Evolutionary conservation across 495 filamentous ascomycete species (phyloP).

Genomic region (Daldinia grandis): DNA sequence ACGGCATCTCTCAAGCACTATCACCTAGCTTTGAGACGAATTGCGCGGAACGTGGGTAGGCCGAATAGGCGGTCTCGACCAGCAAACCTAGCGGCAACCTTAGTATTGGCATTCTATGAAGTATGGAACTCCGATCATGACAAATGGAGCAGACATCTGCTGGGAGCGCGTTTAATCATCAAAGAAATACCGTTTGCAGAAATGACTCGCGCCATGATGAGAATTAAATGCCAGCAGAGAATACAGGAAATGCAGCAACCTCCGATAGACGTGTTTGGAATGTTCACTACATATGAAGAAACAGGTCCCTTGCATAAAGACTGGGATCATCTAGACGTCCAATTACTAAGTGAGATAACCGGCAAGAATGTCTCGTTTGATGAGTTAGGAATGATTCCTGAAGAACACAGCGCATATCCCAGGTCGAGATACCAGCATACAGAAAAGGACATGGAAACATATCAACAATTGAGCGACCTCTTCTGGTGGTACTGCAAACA

Average conservation of each 20-base stretch:
- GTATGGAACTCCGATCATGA: slow-evolving; percentile 93
- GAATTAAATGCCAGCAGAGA: slow-evolving; percentile 59
- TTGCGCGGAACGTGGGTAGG: slow-evolving; percentile 77
- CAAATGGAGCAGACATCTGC: slow-evolving; percentile 93
- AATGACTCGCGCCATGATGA: slow-evolving; percentile 72
- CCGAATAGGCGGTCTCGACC: slow-evolving; percentile 75
- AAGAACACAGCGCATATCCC: slow-evolving; percentile 38
- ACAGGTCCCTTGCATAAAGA: slow-evolving; percentile 40
- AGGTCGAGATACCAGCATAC: slow-evolving; percentile 56
- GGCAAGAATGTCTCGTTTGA: slow-evolving; percentile 49
- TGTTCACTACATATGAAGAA: slow-evolving; percentile 39
- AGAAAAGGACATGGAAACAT: slow-evolving; percentile 77
- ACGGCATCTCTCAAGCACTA: slow-evolving; percentile 92
- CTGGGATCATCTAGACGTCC: slow-evolving; percentile 49
- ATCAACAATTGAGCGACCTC: slow-evolving; percentile 82
- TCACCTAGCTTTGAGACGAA: slow-evolving; percentile 79
- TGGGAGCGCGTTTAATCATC: slow-evolving; percentile 82
- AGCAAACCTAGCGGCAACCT: slow-evolving; percentile 84
- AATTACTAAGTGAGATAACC: slow-evolving; percentile 50
- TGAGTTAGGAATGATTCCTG: slow-evolving; percentile 44
- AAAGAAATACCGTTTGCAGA: slow-evolving; percentile 80
- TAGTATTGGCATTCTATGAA: slow-evolving; percentile 93
- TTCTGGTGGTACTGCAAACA: slow-evolving; percentile 98
- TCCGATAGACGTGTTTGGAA: slow-evolving; percentile 33
- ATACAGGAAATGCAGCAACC: slow-evolving; percentile 42